Percentiles rank a stretch among this genome's conserved stretches.
Evolutionary conservation across 441 rosid species (phyloP).

Genomic region (Syzygium malaccense): DNA sequence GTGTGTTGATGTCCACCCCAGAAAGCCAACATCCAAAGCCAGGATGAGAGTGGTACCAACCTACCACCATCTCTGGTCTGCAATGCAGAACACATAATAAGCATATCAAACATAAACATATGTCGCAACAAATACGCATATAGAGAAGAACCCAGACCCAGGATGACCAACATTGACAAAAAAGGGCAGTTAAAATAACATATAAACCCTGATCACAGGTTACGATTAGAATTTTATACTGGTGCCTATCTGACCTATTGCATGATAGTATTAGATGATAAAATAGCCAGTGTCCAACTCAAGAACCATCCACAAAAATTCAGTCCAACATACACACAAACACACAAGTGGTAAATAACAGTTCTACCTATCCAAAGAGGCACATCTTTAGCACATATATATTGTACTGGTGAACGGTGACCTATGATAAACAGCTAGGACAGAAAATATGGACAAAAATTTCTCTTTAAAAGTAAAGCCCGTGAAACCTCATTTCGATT

Average conservation of each 20-base stretch:
- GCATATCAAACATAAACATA: neutral
- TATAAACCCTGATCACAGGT: neutral
- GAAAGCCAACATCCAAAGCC: conserved; percentile 99
- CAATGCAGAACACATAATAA: conserved; percentile 10
- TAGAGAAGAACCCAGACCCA: neutral
- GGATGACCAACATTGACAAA: neutral
- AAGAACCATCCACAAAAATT: neutral
- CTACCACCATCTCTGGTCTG: conserved; percentile 99
- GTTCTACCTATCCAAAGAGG: neutral
- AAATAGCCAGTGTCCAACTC: neutral
- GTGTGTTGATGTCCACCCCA: conserved; percentile 97
- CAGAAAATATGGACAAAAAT: neutral
- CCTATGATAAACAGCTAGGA: neutral
- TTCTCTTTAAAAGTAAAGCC: neutral
- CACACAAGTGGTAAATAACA: neutral
- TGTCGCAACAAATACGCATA: neutral
- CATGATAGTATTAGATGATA: neutral
- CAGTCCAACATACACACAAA: neutral
- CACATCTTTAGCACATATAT: neutral
- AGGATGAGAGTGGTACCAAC: conserved; percentile 99
- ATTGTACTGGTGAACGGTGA: neutral
- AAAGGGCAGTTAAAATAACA: neutral
- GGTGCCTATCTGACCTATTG: neutral
- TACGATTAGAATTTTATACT: neutral
- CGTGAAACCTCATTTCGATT: neutral